phyloP scores from a whole-genome alignment of 139 green algal genomes.

The Coccomyxa sp. region DNA sequence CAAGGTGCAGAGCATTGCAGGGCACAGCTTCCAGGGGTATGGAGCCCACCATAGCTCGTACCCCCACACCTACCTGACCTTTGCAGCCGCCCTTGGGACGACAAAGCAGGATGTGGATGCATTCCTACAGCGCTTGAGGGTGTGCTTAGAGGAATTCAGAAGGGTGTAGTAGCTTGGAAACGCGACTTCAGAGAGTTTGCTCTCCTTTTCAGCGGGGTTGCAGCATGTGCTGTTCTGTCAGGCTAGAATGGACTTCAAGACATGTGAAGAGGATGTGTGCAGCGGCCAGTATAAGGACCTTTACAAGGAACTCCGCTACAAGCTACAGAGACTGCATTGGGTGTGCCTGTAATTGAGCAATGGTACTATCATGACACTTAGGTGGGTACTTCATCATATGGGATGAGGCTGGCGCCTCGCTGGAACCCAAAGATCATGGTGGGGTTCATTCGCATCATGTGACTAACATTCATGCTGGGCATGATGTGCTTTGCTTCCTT shows the following conservation, averaged over 20 bases:
- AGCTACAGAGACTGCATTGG: too few species aligned
- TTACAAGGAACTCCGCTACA: too few species aligned
- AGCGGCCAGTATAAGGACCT: too few species aligned
- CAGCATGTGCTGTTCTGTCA: neutral
- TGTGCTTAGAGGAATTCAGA: slow-evolving; percentile 21
- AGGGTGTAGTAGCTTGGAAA: neutral
- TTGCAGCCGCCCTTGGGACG: slow-evolving; percentile 78
- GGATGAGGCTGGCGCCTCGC: slow-evolving; percentile 61
- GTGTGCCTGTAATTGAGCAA: too few species aligned
- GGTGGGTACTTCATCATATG: slow-evolving; percentile 44
- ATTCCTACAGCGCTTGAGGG: slow-evolving; percentile 54
- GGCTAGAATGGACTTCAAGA: neutral
- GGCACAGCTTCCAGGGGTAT: slow-evolving; percentile 69
- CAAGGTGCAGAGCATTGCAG: slow-evolving; percentile 59
- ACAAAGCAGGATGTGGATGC: slow-evolving; percentile 59
- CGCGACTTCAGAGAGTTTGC: neutral
- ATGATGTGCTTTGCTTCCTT: slow-evolving; percentile 52
- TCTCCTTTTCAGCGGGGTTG: neutral
- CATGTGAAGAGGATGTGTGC: too few species aligned
- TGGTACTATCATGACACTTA: too few species aligned
- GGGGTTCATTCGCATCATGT: slow-evolving; percentile 53
- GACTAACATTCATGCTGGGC: slow-evolving; percentile 41
- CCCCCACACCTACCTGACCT: slow-evolving; percentile 76
- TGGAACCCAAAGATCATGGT: slow-evolving; percentile 68
- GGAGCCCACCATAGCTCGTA: slow-evolving; percentile 70